Base-by-base conservation (phyloP, 495 filamentous ascomycete species). In the Cenococcum geophilum region DNA sequence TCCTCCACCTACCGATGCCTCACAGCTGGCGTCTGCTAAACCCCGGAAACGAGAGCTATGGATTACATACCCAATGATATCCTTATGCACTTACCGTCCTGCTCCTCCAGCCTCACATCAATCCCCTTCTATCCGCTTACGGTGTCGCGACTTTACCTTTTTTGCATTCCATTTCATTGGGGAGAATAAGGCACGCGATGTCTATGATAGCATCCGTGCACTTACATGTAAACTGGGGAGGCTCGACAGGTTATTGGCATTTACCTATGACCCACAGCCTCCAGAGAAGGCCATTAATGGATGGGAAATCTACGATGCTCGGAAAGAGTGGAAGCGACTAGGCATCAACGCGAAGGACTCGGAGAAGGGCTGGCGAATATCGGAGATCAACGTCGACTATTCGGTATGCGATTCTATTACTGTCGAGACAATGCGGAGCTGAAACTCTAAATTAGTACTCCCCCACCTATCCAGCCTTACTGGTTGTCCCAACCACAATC, bases 1-100 rank as follows among this genome's bases (percentile, higher is more conserved):
- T 48, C 49, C 66, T 18, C 61, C 71, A 5, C 60, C 65, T 9
- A 42, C 66, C 42, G 63, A 70, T 75, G 14, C 78, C 80, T 51
- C 72, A 70, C 48, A 57, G 23, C 42, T 80, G 4, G 21, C 49
- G 84, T n/a, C 85, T 22, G 57, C 61, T 22, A 57, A 57, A 22
- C 60, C 67, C 14, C 62, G 68, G 40, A 43, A 48, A 27, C 61
- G 82, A 71, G 88, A 95, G 71, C 80, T 87, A 55, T 97, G 92
- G 89, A 88, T 98, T 57, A 89, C 92, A 16, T 98, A 95, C 71
- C 92, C 91, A 32, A 89, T 97, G 68, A 91, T 97, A 25, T 63
- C 60, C 0, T 71, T 65, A 58, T 74, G 73, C 58, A 68, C 68
- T 16, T 55, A 70, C 57, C 65, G 73, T 27, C 84, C 89, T 57